phyloP scores from a whole-genome alignment of 495 filamentous ascomycete genomes.

The Darksidea phi region DNA sequence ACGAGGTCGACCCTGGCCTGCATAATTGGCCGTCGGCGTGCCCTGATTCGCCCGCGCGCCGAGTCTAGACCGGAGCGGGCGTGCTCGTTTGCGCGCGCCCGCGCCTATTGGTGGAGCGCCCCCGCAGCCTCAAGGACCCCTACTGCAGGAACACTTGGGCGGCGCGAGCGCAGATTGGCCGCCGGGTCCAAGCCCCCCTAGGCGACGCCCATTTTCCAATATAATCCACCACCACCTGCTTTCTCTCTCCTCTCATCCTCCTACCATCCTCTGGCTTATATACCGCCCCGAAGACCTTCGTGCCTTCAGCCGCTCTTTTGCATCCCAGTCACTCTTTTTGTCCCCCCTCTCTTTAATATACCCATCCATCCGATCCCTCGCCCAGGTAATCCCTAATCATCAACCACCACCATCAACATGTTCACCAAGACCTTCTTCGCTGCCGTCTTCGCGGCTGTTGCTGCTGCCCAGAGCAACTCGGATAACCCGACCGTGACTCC shows the following conservation, averaged over 20 bases:
- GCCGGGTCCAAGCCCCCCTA: not conserved
- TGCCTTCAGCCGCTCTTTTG: constrained; percentile 36
- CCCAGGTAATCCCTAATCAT: constrained; percentile 30
- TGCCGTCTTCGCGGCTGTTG: constrained; percentile 50
- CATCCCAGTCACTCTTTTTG: constrained; percentile 3
- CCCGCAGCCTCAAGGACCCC: no score
- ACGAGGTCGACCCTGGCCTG: no score
- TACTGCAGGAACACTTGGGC: constrained; percentile 29
- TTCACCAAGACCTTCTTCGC: constrained; percentile 46
- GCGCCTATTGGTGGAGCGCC: no score
- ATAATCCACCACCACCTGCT: constrained; percentile 5
- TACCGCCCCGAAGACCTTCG: constrained; percentile 21
- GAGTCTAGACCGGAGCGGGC: no score
- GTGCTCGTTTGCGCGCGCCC: no score
- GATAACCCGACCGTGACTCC: constrained; percentile 62
- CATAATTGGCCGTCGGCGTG: no score
- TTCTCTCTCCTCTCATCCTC: constrained; percentile 11
- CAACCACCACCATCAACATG: constrained; percentile 30
- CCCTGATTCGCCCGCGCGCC: no score
- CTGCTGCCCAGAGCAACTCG: constrained; percentile 50
- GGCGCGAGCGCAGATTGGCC: constrained; percentile 11
- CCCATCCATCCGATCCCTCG: not conserved
- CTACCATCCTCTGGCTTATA: constrained; percentile 15
- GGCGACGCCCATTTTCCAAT: not conserved
- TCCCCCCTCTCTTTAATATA: constrained; percentile 13